These are phyloP conservation scores for Spergularia marina DNA, from an alignment of 148 eudicot species.

Conservation along the genomic window DNA sequence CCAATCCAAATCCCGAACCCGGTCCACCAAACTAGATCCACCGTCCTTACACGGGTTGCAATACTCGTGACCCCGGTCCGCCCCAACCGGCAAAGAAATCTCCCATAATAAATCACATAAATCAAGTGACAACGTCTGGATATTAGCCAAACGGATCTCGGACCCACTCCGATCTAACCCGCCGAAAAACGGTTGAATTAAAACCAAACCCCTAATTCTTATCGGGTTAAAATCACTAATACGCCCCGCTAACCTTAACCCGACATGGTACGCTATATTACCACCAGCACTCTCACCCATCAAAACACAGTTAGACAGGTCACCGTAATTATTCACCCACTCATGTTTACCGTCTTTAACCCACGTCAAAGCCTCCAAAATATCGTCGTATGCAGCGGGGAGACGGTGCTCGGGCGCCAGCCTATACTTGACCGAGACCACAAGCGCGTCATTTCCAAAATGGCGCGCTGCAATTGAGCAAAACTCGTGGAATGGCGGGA, in stretches of 20 bases:
- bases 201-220: constrained; percentile 31
- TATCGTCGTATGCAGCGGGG: no score
- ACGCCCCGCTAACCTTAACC: constrained; percentile 28
- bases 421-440: no score
- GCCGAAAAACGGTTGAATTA: no score
- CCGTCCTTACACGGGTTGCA: no score
- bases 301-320: no score
- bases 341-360: no score
- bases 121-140: constrained; percentile 25
- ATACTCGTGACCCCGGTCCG: no score
- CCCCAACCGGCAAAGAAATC: no score
- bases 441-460: constrained; percentile 25
- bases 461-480: constrained; percentile 39
- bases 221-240: constrained; percentile 36
- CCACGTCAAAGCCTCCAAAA: no score
- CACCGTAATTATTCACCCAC: no score
- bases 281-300: constrained; percentile 25
- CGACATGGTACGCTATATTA: constrained; percentile 46
- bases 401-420: no score
- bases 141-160: constrained; percentile 32
- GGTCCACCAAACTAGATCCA: no score
- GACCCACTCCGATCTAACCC: constrained; percentile 31
- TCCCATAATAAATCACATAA: constrained; percentile 13
- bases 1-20: constrained; percentile 20
- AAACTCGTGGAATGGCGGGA: constrained; percentile 20